Conservation (phyloP, 306 rosid species). For the Crataegus laevigata region DNA sequence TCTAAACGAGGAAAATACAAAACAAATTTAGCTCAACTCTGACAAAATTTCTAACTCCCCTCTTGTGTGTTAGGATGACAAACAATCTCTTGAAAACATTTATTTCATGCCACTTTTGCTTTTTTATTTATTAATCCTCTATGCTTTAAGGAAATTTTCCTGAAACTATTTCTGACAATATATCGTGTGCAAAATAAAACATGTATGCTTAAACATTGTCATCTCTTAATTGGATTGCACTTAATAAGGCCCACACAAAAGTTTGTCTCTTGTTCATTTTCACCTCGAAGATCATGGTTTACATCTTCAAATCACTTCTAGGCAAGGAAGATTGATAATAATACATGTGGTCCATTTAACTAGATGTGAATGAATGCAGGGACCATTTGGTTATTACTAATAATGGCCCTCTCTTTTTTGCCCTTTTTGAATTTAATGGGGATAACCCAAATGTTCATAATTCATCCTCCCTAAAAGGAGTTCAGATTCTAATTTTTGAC, state of each 20-base stretch:
- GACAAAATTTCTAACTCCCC: no score
- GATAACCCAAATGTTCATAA: neutral
- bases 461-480: neutral
- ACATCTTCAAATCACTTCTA: neutral
- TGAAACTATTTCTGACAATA: no score
- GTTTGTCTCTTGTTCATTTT: neutral
- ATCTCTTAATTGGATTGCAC: neutral
- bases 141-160: neutral
- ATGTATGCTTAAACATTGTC: neutral
- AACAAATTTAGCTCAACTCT: no score
- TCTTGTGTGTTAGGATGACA: no score
- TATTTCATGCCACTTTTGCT: neutral
- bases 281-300: neutral
- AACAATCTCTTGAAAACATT: no score
- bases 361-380: neutral
- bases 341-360: neutral
- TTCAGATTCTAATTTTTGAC: neutral
- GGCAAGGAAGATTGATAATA: neutral
- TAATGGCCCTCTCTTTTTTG: neutral
- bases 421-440: neutral
- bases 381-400: neutral
- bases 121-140: neutral
- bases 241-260: neutral
- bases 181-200: neutral
- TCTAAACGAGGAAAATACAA: no score